Evolutionary conservation across 2,329 filamentous ascomycete species (phyloP).

Genomic region (Erysiphe pulchra): DNA sequence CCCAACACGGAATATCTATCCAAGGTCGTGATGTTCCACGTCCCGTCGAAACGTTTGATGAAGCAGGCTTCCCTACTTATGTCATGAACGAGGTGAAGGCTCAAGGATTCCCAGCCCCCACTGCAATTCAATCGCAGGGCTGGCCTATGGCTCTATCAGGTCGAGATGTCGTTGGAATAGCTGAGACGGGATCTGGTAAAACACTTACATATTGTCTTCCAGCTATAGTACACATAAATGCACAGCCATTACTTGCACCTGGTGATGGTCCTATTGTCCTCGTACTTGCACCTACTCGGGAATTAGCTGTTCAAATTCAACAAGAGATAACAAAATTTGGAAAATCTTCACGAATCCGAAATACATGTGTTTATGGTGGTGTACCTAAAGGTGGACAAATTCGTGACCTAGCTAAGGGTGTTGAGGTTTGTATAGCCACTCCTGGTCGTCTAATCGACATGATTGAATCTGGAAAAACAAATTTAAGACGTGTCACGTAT

Average conservation of each 20-base stretch:
- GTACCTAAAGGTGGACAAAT: slow-evolving; percentile 96
- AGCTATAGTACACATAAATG: slow-evolving; percentile 98
- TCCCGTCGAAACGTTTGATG: slow-evolving; percentile 90
- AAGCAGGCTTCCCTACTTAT: slow-evolving; percentile 88
- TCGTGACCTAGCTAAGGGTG: slow-evolving; percentile 76
- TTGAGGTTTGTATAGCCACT: slow-evolving; percentile 96
- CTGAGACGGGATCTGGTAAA: slow-evolving; percentile 97
- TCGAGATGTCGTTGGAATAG: slow-evolving; percentile 95
- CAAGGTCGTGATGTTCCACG: slow-evolving; percentile 62
- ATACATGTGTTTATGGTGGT: slow-evolving; percentile 97
- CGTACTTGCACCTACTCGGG: slow-evolving; percentile 85
- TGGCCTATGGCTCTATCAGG: slow-evolving; percentile 98
- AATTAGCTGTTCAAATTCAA: slow-evolving; percentile 95
- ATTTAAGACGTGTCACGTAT: slow-evolving; percentile 92
- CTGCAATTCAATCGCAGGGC: slow-evolving; percentile 90
- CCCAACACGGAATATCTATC: slow-evolving; percentile 61
- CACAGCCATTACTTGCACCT: slow-evolving; percentile 80
- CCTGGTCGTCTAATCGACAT: slow-evolving; percentile 96
- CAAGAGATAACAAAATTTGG: slow-evolving; percentile 97
- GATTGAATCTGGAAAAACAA: slow-evolving; percentile 93
- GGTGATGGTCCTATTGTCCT: slow-evolving; percentile 93
- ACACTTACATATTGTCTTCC: slow-evolving; percentile 95
- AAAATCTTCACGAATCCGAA: slow-evolving; percentile 90
- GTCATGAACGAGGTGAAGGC: slow-evolving; percentile 98
- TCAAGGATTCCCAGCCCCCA: slow-evolving; percentile 81